Conservation (phyloP, 495 filamentous ascomycete species). For the Aspergillus biplanus region DNA sequence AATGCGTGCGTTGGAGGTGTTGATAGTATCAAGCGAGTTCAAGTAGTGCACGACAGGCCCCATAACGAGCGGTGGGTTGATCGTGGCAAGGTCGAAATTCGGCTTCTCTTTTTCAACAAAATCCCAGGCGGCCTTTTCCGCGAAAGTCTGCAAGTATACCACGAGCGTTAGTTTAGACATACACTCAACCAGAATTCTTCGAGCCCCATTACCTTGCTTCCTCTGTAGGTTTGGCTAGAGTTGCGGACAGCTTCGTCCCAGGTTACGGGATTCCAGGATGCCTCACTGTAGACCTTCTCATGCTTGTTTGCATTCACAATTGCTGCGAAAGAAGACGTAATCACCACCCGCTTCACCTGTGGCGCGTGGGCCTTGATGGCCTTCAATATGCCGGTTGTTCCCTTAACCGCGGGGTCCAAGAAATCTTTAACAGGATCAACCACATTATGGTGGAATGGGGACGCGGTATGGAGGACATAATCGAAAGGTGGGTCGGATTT, state of each 20-base stretch:
- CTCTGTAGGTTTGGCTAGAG: slow-evolving; percentile 64
- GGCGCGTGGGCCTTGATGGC: slow-evolving; percentile 77
- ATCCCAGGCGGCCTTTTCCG: slow-evolving; percentile 79
- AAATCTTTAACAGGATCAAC: slow-evolving; percentile 78
- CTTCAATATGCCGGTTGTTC: slow-evolving; percentile 78
- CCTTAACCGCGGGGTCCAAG: slow-evolving; percentile 81
- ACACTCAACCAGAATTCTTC: neutral
- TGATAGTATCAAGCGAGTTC: slow-evolving; percentile 66
- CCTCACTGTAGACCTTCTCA: slow-evolving; percentile 66
- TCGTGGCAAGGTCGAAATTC: slow-evolving; percentile 73
- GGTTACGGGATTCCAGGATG: slow-evolving; percentile 85
- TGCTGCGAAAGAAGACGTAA: slow-evolving; percentile 86
- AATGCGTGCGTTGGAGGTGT: slow-evolving; percentile 68
- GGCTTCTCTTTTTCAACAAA: slow-evolving; percentile 80
- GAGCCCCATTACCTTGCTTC: slow-evolving; percentile 56
- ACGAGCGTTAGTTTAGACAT: slow-evolving; percentile 14
- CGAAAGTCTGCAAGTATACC: slow-evolving; percentile 43
- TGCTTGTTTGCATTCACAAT: slow-evolving; percentile 59
- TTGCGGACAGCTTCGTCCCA: slow-evolving; percentile 64
- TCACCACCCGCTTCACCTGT: slow-evolving; percentile 76
- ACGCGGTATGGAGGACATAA: slow-evolving; percentile 86
- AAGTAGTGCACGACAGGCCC: slow-evolving; percentile 71
- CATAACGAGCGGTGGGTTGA: slow-evolving; percentile 71
- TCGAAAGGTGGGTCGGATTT: slow-evolving; percentile 75
- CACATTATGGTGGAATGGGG: slow-evolving; percentile 77